Evolutionary conservation across 2,329 filamentous ascomycete species (phyloP).

Genomic region (Aspergillus japonicus): DNA sequence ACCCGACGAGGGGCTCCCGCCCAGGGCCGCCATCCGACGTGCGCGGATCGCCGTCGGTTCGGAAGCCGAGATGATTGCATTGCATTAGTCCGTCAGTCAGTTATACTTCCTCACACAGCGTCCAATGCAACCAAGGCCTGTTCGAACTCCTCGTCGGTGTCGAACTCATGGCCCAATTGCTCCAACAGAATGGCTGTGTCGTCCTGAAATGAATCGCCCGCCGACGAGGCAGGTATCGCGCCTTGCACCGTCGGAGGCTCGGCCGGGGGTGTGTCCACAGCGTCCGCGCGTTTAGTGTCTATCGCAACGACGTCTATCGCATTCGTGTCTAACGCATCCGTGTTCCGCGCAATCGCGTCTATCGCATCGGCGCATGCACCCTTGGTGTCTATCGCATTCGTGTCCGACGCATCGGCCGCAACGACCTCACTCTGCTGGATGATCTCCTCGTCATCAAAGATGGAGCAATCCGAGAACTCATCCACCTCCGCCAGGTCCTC

Average conservation of each 20-base stretch:
- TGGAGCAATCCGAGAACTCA: conserved; percentile 36
- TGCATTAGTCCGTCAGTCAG: neutral
- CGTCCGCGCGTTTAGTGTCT: neutral
- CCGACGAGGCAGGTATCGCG: conserved; percentile 9
- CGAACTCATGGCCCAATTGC: conserved; percentile 22
- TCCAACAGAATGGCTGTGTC: conserved; percentile 35
- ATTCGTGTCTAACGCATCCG: neutral
- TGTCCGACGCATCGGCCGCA: neutral
- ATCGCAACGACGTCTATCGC: neutral
- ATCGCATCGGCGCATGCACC: no score
- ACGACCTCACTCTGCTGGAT: conserved; percentile 24
- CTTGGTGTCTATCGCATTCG: no score
- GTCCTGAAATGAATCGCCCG: conserved; percentile 34
- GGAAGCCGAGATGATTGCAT: conserved; percentile 6
- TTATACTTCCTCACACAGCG: conserved; percentile 13
- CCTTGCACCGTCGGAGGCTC: neutral
- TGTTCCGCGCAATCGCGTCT: no score
- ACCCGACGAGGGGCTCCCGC: conserved; percentile 16
- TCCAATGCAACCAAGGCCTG: conserved; percentile 19
- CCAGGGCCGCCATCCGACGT: conserved; percentile 21
- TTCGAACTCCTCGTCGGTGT: conserved; percentile 22
- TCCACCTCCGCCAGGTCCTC: conserved; percentile 22
- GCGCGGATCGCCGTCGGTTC: conserved; percentile 26
- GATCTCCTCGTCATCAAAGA: conserved; percentile 32
- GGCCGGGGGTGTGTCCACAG: neutral